Percentiles rank a stretch among this genome's conserved stretches.
phyloP scores from a whole-genome alignment of 1,139 yeast species.

The Pichia sp. region DNA sequence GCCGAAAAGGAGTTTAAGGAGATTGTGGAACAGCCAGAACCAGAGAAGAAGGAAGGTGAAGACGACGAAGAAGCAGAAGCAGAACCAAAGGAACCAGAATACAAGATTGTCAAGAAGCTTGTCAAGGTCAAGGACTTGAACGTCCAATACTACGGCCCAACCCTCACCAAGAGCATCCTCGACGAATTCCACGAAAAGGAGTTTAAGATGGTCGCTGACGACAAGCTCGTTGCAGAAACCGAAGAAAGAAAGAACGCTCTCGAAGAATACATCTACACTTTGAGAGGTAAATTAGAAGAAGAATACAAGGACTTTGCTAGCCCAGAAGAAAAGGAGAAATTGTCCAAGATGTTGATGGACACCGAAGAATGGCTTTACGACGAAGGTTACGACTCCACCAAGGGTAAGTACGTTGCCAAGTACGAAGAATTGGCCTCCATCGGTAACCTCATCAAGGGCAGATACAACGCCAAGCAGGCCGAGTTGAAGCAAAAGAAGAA shows the following conservation, averaged over 20 bases:
- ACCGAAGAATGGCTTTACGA: conserved; percentile 99
- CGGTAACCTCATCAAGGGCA: conserved; percentile 93
- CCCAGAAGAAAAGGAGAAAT: conserved; percentile 81
- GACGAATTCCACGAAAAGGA: conserved; percentile 72
- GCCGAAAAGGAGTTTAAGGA: conserved; percentile 90
- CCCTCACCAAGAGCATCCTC: conserved; percentile 58
- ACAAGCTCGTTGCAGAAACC: conserved; percentile 96
- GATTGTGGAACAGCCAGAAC: conserved; percentile 59
- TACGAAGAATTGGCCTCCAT: conserved; percentile 93
- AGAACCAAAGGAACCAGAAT: conserved; percentile 62
- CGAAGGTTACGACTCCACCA: conserved; percentile 93
- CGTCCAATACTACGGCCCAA: conserved; percentile 56
- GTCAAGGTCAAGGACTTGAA: conserved; percentile 83
- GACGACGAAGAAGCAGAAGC: conserved; percentile 39
- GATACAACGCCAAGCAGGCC: conserved; percentile 91
- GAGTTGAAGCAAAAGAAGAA: conserved; percentile 88
- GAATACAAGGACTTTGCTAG: conserved; percentile 84
- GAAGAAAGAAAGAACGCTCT: conserved; percentile 98
- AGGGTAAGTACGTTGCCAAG: conserved; percentile 96
- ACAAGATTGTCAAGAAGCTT: conserved; percentile 85
- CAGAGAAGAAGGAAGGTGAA: conserved; percentile 37
- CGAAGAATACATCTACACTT: conserved; percentile 96
- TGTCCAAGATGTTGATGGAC: conserved; percentile 67
- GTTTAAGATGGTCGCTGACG: conserved; percentile 78
- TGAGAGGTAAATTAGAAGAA: conserved; percentile 95